Evolutionary conservation across 2,329 filamentous ascomycete species (phyloP), one percentile per base, ranked within the genome.

Genomic region (Coniochaeta prunicola): DNA sequence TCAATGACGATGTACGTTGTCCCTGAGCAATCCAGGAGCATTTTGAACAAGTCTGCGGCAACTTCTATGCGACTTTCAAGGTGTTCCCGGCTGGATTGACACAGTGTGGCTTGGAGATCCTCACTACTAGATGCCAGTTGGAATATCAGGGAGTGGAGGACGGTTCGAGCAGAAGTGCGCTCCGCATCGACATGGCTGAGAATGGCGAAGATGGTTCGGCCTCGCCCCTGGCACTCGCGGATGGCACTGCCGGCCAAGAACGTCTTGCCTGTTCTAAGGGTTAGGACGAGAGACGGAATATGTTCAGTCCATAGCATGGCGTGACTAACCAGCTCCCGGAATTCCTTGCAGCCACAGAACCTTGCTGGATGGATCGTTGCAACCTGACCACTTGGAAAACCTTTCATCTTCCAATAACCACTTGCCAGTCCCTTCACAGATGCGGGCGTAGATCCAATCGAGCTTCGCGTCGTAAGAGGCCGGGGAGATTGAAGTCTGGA

Each of bases 1-100:
- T 71, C 69, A 17, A 71, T 28, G 33, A 69, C 59, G 17, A 70
- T 34, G 53, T 62, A 70, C 8, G 59, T 60, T 36, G 57, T 60
- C 5, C 61, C 66, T 10, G 56, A 55, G 28, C 62, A 60, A 19
- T 62, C 56, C 15, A 69, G 59, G 19, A 70, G 42, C 7, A 36
- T 61, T 53, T 59, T 64, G 8, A 69, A 53, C 15, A 69, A 59
- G 19, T 67, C 63, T 28, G 65, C 57, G 17, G 64, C 63, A 1
- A 65, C 63, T 13, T 60, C 60, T n/a, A 67, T 59, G 53, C 63
- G 65, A 40, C 59, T 53, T 21, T 56, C 61, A 26, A 66, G 60
- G n/a, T 67, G 42, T 58, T 42, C 59, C 55, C 34, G 21, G 26
- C 36, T 53, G 31, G 60, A 64, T 24, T 68, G 54, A 24, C 53